Conservation (phyloP, 2,329 filamentous ascomycete genomes). For the Penicillium polonicum region DNA sequence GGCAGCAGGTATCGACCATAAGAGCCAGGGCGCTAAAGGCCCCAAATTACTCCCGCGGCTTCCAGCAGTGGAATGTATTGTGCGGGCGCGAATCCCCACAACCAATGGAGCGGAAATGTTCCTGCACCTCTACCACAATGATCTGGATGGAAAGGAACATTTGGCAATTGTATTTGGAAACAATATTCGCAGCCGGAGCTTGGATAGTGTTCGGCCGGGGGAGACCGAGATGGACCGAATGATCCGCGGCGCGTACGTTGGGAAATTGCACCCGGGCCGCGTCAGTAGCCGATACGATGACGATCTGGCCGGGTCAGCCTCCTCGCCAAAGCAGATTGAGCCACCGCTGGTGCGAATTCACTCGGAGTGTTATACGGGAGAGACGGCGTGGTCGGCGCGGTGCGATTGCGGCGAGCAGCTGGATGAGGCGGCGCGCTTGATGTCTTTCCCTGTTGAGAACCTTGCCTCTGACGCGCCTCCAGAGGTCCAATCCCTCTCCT, state of each 20-base stretch:
- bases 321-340: conserved; percentile 25
- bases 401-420: conserved; percentile 98
- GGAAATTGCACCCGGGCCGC: conserved; percentile 80
- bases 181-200: conserved; percentile 70
- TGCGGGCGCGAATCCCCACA: conserved; percentile 91
- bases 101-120: conserved; percentile 94
- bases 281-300: conserved; percentile 67
- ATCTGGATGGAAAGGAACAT: conserved; percentile 91
- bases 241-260: conserved; percentile 90
- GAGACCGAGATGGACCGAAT: conserved; percentile 65
- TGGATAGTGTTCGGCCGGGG: conserved; percentile 46
- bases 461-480: conserved; percentile 30
- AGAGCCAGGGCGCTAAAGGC: conserved; percentile 50
- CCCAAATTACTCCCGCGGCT: conserved; percentile 73
- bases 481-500: conserved; percentile 38
- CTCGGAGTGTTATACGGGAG: conserved; percentile 96
- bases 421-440: conserved; percentile 90
- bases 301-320: conserved; percentile 21
- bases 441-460: conserved; percentile 64
- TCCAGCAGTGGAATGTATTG: conserved; percentile 87
- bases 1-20: conserved; percentile 26
- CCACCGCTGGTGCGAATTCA: conserved; percentile 88
- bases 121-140: conserved; percentile 89
- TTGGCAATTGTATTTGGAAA: conserved; percentile 94
- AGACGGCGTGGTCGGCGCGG: conserved; percentile 96